These are phyloP conservation scores for Hymenoscyphus albidus DNA, from an alignment of 2,329 filamentous ascomycete species.

Conservation along the genomic window DNA sequence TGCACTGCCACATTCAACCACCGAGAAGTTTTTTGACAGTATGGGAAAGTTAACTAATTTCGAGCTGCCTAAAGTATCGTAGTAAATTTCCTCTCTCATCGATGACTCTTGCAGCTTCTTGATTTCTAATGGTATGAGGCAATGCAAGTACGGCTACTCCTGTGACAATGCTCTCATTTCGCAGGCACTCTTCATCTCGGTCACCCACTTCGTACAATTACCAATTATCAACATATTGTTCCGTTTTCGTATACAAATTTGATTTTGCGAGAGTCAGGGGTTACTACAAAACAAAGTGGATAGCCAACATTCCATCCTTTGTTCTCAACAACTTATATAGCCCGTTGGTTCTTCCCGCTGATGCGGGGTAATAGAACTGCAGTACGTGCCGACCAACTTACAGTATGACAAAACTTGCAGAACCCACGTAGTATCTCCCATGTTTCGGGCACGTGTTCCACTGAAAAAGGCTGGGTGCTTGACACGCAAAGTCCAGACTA, in stretches of 20 bases:
- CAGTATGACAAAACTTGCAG: not conserved
- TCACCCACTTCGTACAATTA: not conserved
- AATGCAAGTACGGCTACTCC: not conserved
- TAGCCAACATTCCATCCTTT: not conserved
- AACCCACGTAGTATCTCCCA: not conserved
- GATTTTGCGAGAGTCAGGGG: not conserved
- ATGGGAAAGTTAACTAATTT: not conserved
- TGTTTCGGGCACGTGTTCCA: not conserved
- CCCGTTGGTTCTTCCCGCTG: not conserved
- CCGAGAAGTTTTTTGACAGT: not conserved
- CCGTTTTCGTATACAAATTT: no score
- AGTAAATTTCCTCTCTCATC: not conserved
- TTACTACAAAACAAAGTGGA: not conserved
- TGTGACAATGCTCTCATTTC: not conserved
- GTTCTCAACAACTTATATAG: not conserved
- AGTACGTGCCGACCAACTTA: not conserved
- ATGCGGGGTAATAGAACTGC: not conserved
- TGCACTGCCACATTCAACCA: not conserved
- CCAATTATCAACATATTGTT: not conserved
- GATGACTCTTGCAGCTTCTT: not conserved
- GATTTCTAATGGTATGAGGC: not conserved
- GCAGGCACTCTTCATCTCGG: not conserved
- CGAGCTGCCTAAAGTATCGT: not conserved
- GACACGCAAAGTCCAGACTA: not conserved
- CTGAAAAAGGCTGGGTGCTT: not conserved